Base-by-base conservation (phyloP, 805 yeast species). In the Saturnispora silvae region DNA sequence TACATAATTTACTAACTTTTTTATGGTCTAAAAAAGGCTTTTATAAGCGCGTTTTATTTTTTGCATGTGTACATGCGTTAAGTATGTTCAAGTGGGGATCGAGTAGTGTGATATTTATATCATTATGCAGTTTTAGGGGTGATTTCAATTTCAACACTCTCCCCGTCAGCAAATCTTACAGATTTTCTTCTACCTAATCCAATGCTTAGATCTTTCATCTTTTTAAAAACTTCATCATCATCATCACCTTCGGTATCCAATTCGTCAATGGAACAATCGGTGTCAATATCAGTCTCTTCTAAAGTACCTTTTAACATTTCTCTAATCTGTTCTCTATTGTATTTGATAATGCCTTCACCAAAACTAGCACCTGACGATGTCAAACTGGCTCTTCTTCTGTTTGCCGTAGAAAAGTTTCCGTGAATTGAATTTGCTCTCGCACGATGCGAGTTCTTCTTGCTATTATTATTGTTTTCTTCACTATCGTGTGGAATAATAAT, bases 351-450 rank as follows among this genome's bases (percentile, higher is more conserved):
- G 4, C 61, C 61, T 38, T 57, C 61, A 15, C 61, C 61, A 40
- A 57, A 57, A 11, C 60, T 56, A 14, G 52, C 51, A 20, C 61
- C 61, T 1, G 59, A 53, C 2, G 61, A 56, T n/a, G 61, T 57
- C 29, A 57, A 54, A 4, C 59, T 54, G 1, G 60, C 52, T 5
- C 34, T 34, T 14, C 47, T 38, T 11, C 20, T 34, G 19, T 6
- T n/a, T n/a, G n/a, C n/a, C n/a, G n/a, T n/a, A n/a, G n/a, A n/a
- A n/a, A n/a, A n/a, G n/a, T n/a, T n/a, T n/a, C n/a, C n/a, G n/a
- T n/a, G n/a, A n/a, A n/a, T n/a, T n/a, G n/a, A n/a, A n/a, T n/a
- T n/a, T n/a, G n/a, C n/a, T n/a, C n/a, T n/a, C n/a, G n/a, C n/a
- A n/a, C n/a, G n/a, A n/a, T n/a, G n/a, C n/a, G n/a, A n/a, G 24